Conservation (phyloP, 2,329 filamentous ascomycete genomes). For the Aspergillus pseudotamarii region DNA sequence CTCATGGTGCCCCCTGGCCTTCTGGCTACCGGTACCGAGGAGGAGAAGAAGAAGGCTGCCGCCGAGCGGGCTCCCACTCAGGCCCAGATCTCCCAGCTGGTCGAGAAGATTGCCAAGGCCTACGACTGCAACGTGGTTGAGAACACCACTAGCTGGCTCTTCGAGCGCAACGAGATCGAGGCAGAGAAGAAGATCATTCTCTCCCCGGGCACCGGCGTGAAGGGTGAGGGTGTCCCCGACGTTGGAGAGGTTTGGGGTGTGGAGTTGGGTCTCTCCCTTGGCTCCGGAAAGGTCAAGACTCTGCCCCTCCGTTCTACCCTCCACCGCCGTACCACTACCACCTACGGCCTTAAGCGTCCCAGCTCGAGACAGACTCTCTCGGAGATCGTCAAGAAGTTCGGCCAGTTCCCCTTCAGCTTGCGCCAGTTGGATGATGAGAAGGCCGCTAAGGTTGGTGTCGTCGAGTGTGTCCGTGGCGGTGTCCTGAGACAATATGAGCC, state of each 20-base stretch:
- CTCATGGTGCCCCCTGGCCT: constrained; percentile 90
- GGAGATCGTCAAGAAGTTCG: constrained; percentile 96
- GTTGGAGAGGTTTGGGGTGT: constrained; percentile 96
- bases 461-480: constrained; percentile 91
- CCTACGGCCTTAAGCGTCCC: constrained; percentile 89
- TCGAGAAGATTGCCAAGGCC: constrained; percentile 88
- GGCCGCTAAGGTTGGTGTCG: constrained; percentile 90
- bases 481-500: constrained; percentile 96
- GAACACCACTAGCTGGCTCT: constrained; percentile 97
- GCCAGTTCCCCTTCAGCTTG: constrained; percentile 95
- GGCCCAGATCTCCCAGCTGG: constrained; percentile 78
- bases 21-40: constrained; percentile 78
- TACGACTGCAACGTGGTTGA: constrained; percentile 94
- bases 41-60: constrained; percentile 92
- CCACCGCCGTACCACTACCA: constrained; percentile 88
- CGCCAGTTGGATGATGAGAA: constrained; percentile 96
- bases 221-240: constrained; percentile 87
- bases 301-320: constrained; percentile 86
- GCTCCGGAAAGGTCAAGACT: constrained; percentile 92
- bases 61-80: constrained; percentile 82
- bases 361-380: constrained; percentile 91
- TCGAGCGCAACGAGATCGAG: constrained; percentile 97
- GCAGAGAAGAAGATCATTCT: constrained; percentile 98
- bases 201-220: constrained; percentile 75
- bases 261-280: constrained; percentile 89